phyloP scores from a whole-genome alignment of 208 protist species.

The Trypanosoma brucei region DNA sequence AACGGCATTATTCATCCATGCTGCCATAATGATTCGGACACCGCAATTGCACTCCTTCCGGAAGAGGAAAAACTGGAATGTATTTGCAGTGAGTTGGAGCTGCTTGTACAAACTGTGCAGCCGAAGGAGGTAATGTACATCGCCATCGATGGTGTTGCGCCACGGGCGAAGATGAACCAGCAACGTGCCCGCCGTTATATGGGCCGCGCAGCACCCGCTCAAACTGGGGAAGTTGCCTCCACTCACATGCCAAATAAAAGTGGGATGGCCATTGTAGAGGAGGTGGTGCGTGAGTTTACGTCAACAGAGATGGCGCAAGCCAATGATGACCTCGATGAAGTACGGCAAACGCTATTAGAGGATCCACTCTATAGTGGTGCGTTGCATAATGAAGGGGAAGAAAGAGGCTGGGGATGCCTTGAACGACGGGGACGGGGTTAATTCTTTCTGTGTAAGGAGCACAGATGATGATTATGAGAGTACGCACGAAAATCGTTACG shows the following conservation, averaged over 20 bases:
- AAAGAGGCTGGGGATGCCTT: background rate
- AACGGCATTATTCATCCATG: slow-evolving; percentile 98
- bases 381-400: background rate
- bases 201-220: slow-evolving; percentile 24
- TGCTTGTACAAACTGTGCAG: slow-evolving; percentile 92
- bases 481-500: too few relatives aligned
- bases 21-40: slow-evolving; percentile 93
- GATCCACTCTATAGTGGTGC: slow-evolving; percentile 52
- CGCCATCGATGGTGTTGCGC: slow-evolving; percentile 96
- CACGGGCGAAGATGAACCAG: slow-evolving; percentile 99
- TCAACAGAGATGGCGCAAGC: slow-evolving; percentile 29
- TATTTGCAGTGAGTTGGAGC: slow-evolving; percentile 95
- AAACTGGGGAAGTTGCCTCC: slow-evolving; percentile 2
- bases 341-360: slow-evolving; percentile 28
- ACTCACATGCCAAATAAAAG: background rate
- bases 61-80: slow-evolving; percentile 72
- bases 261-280: slow-evolving; percentile 21
- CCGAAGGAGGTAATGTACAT: slow-evolving; percentile 97
- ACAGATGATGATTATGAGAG: too few relatives aligned
- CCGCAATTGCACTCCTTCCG: slow-evolving; percentile 44
- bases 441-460: too few relatives aligned
- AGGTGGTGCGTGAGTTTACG: slow-evolving; percentile 47
- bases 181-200: slow-evolving; percentile 94
- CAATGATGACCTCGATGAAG: slow-evolving; percentile 48
- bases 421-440: too few relatives aligned